Percentiles rank a stretch among this genome's conserved stretches.
phyloP scores from a whole-genome alignment of 2,329 filamentous ascomycete genomes.

The Colletotrichum higginsianum region DNA sequence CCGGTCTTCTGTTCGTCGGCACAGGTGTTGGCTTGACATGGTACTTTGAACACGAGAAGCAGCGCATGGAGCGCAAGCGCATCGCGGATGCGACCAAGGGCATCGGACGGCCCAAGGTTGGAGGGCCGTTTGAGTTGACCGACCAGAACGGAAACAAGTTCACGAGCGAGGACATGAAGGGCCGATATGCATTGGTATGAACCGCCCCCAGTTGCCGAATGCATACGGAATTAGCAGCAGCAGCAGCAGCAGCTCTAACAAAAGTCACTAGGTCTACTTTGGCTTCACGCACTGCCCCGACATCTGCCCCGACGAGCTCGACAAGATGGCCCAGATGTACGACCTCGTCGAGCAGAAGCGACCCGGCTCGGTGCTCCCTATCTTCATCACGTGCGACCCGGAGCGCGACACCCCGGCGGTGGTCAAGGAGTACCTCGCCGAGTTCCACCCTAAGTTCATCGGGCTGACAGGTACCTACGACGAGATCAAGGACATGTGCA shows the following conservation, averaged over 20 bases:
- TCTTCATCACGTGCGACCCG: constrained; percentile 97
- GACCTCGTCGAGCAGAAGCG: constrained; percentile 74
- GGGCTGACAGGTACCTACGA: constrained; percentile 95
- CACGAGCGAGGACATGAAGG: constrained; percentile 85
- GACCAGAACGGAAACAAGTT: constrained; percentile 87
- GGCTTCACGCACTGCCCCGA: constrained; percentile 98
- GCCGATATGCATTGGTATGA: constrained; percentile 84
- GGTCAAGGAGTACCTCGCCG: constrained; percentile 85
- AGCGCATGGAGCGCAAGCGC: constrained; percentile 88
- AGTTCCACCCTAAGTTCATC: constrained; percentile 90
- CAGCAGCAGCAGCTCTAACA: not conserved
- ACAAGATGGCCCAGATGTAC: constrained; percentile 98
- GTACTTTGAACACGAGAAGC: constrained; percentile 96
- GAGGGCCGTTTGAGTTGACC: constrained; percentile 85
- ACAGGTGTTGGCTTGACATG: constrained; percentile 84
- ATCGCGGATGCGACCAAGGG: constrained; percentile 95
- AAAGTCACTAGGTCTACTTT: constrained; percentile 84
- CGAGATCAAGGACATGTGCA: constrained; percentile 94
- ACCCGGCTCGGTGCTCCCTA: constrained; percentile 74
- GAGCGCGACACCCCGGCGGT: constrained; percentile 90
- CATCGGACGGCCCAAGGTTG: constrained; percentile 92
- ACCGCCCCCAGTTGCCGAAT: not conserved
- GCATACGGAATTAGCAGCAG: not conserved
- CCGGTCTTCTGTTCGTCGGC: constrained; percentile 86
- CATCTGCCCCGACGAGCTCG: constrained; percentile 98